Evolutionary conservation across 148 eudicot genomes (phyloP).

Genomic region (Rhododendron henanense): DNA sequence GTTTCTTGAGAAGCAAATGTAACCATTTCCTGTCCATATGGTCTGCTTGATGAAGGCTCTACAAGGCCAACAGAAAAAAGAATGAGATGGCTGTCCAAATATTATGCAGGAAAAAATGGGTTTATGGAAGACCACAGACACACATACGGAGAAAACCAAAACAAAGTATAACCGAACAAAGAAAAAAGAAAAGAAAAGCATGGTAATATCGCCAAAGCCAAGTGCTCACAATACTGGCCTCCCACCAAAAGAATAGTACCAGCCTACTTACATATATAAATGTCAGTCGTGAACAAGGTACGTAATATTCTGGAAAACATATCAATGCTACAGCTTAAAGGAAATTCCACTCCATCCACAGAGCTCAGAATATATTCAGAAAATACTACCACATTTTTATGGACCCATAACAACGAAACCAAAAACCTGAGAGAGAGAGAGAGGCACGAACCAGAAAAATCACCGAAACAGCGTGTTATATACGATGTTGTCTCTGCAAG

Average conservation of each 20-base stretch:
- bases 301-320: background rate
- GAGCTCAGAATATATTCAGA: background rate
- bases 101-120: background rate
- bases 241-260: background rate
- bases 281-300: background rate
- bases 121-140: background rate
- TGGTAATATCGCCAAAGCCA: background rate
- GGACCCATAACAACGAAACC: background rate
- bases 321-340: background rate
- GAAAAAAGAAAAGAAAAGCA: background rate
- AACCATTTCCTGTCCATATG: conserved; percentile 44
- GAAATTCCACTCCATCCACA: background rate
- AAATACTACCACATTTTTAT: background rate
- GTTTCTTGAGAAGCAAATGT: conserved; percentile 39
- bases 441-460: conserved; percentile 42
- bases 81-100: background rate
- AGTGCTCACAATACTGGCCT: background rate
- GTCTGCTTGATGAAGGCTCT: conserved; percentile 23
- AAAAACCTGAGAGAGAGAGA: background rate
- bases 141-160: background rate
- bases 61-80: conserved; percentile 12
- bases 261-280: background rate
- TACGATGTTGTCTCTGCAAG: conserved; percentile 67
- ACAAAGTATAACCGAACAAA: background rate
- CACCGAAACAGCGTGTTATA: conserved; percentile 62